Evolutionary conservation across 2,329 filamentous ascomycete species (phyloP), one percentile per base, ranked within the genome.

Genomic region (Trichoderma endophyticum): DNA sequence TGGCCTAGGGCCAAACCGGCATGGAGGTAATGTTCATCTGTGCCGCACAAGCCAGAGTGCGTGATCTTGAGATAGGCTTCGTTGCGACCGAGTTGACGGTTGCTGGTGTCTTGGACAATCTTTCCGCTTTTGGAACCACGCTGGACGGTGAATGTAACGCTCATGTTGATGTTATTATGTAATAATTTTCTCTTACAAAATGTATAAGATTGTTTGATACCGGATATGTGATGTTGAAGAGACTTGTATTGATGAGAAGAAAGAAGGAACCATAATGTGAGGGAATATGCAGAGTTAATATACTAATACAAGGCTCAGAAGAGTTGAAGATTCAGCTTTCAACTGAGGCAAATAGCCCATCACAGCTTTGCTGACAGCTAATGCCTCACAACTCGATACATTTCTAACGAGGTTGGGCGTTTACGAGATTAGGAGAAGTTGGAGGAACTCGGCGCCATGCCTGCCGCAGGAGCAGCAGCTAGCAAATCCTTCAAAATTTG

Each of bases 1-100:
- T 84, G 83, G 21, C 83, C 83, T 1, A 84, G 75, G 21, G 32
- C 72, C 15, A 57, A 14, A 6, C 64, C 72, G 5, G 39, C 14
- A 7, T 39, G 54, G 9, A 67, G 62, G 51, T 68, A 74, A 21
- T 75, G 74, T 56, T 69, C 72, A 48, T 75, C 74, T 7, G 74
- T 75, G 11, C 74, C 73, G n/a, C 74, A 75, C 24, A 75, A 15
- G n/a, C 74, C 74, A 18, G 74, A 75, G n/a, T 72, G 69, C 0
- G 74, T 73, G 54, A 73, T 68, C 26, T 67, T 43, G 36, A 75
- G 39, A 14, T 71, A 69, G 30, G 73, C 74, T 32, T 73, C 69
- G 15, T 68, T 51, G 15, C 54, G 62, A 12, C 63, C 32, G 14
- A 71, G 36, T 12, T 70, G 56, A 28, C 66, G 66, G 24, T 51